Base-by-base conservation (phyloP, 345 rosid species). In the Trapa bicornis region DNA sequence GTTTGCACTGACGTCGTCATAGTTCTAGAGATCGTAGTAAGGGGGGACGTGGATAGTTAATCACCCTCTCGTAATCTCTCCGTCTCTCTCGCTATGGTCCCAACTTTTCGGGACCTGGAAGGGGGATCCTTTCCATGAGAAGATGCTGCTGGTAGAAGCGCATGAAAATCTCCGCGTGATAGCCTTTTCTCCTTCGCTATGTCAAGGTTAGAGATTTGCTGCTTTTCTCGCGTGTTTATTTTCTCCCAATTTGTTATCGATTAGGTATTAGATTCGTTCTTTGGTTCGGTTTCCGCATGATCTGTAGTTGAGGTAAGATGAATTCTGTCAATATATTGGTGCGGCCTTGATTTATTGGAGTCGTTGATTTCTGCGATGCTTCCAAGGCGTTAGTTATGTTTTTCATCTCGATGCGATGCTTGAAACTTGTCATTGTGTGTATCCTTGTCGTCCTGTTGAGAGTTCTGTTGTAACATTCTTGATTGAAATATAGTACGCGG, bases 131-230 rank as follows among this genome's bases (percentile, higher is more conserved):
- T 58, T 80, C 79, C 66, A 80, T 82, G 84, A 80, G 71, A 86
- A 79, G 65, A 82, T 86, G 88, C 88, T 86, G 88, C 88, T 67
- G 39, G 76, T 75, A 50, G 57, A 17, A 57, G 54, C 69, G 64
- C 5, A 58, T 67, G 64, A 9, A 65, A 68, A 2, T 67, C 65
- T 63, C 52, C 43, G 53, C 52, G 14, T 56, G 67, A 67, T 83
- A 74, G 74, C 50, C 67, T 13, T 15, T 61, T 57, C 38, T 63
- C 39, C 63, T 6, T 75, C 81, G 80, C 83, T 78, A 87, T 87
- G 92, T 83, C 83, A 53, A 85, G 89, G 92, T 87, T 56, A 8
- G 22, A 65, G 5, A 54, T 16, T 12, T 45, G 37, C 29, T 62
- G 45, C 9, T 17, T 60, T 0, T 15, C 37, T 22, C 17, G 37